Conservation (phyloP, 78 protist genomes). For the Dictyostelium capitatum region DNA sequence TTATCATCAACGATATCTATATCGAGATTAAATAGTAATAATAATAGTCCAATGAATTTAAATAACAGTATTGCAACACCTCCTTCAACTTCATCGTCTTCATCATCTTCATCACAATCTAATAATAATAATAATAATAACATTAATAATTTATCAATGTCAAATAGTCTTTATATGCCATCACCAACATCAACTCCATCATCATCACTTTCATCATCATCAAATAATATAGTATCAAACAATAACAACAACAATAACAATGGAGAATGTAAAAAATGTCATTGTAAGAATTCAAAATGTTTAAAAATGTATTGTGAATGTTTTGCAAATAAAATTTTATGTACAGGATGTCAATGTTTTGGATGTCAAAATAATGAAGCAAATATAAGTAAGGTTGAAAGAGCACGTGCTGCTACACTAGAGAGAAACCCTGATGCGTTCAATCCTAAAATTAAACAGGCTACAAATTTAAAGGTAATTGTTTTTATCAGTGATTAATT, state of each 20-base stretch:
- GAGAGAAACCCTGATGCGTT: constrained; percentile 92
- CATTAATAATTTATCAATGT: too few species aligned
- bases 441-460: constrained; percentile 79
- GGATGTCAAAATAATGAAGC: constrained; percentile 86
- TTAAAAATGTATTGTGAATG: constrained; percentile 93
- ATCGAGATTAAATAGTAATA: not conserved
- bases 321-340: constrained; percentile 77
- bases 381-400: constrained; percentile 58
- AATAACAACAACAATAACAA: constrained; percentile 5
- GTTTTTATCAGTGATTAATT: not conserved
- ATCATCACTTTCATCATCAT: constrained; percentile 47
- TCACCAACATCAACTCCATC: constrained; percentile 11
- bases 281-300: constrained; percentile 92
- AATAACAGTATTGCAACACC: not conserved
- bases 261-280: constrained; percentile 80
- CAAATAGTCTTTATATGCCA: not conserved
- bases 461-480: constrained; percentile 3
- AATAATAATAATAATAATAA: not conserved
- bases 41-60: not conserved
- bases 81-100: not conserved
- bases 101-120: not conserved
- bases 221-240: not conserved
- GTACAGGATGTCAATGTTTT: constrained; percentile 83
- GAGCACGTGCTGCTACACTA: constrained; percentile 72
- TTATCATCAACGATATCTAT: not conserved